These are phyloP conservation scores for Rhizopogon vulgaris DNA, from an alignment of 768 basidiomycete genomes.

Conservation along the genomic window DNA sequence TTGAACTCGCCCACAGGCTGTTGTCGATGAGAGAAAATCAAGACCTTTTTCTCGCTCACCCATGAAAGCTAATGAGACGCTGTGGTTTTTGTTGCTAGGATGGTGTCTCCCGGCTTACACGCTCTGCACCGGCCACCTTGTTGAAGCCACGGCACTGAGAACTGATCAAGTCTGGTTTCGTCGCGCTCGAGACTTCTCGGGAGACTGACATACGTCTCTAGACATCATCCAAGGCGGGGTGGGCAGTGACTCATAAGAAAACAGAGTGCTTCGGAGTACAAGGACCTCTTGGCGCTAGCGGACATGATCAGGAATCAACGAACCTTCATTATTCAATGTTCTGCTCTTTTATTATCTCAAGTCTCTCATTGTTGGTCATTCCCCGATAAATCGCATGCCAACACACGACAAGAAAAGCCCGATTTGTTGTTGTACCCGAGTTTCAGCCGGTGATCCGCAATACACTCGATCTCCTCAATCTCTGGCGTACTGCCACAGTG, in stretches of 20 bases:
- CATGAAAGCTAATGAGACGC: background rate
- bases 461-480: too few relatives aligned
- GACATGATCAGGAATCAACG: too few relatives aligned
- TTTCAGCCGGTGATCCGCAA: too few relatives aligned
- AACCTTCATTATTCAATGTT: too few relatives aligned
- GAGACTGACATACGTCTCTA: background rate
- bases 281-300: too few relatives aligned
- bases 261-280: too few relatives aligned
- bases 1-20: slow-evolving; percentile 5
- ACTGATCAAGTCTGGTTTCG: background rate
- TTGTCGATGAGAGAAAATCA: slow-evolving; percentile 15
- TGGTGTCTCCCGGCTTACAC: slow-evolving; percentile 10
- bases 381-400: too few relatives aligned
- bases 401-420: too few relatives aligned
- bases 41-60: slow-evolving; percentile 1
- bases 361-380: too few relatives aligned
- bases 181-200: background rate
- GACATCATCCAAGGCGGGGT: background rate
- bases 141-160: slow-evolving; percentile 1
- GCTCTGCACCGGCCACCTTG: background rate
- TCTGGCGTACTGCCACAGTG: too few relatives aligned
- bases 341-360: too few relatives aligned
- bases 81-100: slow-evolving; percentile 4
- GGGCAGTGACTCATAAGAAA: background rate
- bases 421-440: too few relatives aligned